Evolutionary conservation across 768 basidiomycete species (phyloP).

Genomic region (Clitopilus passeckerianus): DNA sequence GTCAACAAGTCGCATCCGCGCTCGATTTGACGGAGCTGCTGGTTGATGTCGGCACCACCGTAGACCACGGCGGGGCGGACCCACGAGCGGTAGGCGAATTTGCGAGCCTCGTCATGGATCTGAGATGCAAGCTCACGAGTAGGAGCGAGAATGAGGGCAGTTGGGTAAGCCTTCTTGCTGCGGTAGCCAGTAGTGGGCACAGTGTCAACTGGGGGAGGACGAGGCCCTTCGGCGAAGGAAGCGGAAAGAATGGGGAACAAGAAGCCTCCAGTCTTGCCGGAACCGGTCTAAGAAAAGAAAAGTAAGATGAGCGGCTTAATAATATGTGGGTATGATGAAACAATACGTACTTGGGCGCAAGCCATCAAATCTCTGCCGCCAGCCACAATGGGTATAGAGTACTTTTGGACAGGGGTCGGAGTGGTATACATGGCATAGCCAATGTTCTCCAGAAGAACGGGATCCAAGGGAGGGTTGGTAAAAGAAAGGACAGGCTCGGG

Average conservation of each 20-base stretch:
- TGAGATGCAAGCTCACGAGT: constrained; percentile 99
- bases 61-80: constrained; percentile 98
- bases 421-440: constrained; percentile 86
- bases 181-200: constrained; percentile 45
- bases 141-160: constrained; percentile 95
- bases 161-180: constrained; percentile 89
- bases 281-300: constrained; percentile 75
- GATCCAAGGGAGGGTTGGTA: constrained; percentile 85
- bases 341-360: constrained; percentile 71
- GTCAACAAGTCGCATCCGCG: constrained; percentile 96
- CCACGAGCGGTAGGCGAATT: constrained; percentile 99
- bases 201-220: constrained; percentile 43
- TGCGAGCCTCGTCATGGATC: constrained; percentile 98
- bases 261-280: constrained; percentile 98
- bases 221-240: constrained; percentile 81
- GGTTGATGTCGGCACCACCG: constrained; percentile 97
- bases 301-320: constrained; percentile 1
- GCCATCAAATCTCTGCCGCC: constrained; percentile 89
- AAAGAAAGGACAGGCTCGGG: constrained; percentile 91
- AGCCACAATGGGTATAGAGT: constrained; percentile 97
- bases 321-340: constrained; percentile 1
- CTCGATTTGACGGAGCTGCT: constrained; percentile 90
- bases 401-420: constrained; percentile 99
- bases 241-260: constrained; percentile 98
- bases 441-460: constrained; percentile 94